A percentile compares a stretch with the other conserved stretches of the same genome.
phyloP scores from a whole-genome alignment of 2,329 filamentous ascomycete genomes.

The Bipolaris victoriae region DNA sequence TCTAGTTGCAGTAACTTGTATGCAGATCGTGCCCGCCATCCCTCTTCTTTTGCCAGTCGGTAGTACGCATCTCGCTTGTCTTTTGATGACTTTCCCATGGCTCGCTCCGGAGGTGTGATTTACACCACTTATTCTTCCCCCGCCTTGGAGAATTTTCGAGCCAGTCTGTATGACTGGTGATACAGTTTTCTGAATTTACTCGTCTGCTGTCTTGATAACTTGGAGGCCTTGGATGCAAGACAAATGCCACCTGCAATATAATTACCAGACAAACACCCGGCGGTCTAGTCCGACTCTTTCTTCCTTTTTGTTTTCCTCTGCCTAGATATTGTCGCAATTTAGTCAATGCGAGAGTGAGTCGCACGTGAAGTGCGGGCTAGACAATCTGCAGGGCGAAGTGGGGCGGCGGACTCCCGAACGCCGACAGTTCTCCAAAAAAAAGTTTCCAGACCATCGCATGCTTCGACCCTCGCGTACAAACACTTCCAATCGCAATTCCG shows the following conservation, averaged over 20 bases:
- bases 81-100: constrained; percentile 96
- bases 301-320: neutral
- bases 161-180: neutral
- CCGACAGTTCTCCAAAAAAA: constrained; percentile 33
- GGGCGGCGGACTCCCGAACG: constrained; percentile 32
- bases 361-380: constrained; percentile 35
- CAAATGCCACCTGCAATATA: neutral
- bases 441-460: constrained; percentile 16
- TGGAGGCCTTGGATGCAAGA: neutral
- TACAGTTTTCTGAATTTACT: neutral
- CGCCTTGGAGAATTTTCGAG: neutral
- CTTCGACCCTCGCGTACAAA: constrained; percentile 5
- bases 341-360: constrained; percentile 16
- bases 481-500: constrained; percentile 5
- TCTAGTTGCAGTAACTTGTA: constrained; percentile 98
- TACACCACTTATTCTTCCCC: neutral
- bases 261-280: neutral
- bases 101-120: neutral
- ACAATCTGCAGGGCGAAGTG: constrained; percentile 27
- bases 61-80: constrained; percentile 99
- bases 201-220: neutral
- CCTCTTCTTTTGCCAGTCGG: constrained; percentile 96
- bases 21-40: constrained; percentile 93
- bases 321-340: neutral
- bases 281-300: neutral